Percentiles rank a stretch among this genome's conserved stretches.
phyloP scores from a whole-genome alignment of 2,329 filamentous ascomycete genomes.

The Trichoderma sp. region DNA sequence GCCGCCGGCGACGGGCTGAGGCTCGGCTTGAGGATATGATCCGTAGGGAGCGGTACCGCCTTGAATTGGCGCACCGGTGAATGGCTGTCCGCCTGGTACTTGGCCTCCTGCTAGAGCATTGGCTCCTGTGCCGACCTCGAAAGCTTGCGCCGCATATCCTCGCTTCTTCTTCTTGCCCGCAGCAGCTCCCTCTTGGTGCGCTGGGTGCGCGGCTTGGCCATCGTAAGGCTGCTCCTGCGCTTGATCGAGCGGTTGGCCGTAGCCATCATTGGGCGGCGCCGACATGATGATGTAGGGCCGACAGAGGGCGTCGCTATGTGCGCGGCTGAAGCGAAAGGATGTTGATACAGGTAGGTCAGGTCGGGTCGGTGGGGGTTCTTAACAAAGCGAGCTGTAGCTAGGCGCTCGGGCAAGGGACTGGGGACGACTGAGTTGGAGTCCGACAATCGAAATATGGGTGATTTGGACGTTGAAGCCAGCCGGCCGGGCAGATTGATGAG shows the following conservation, averaged over 20 bases:
- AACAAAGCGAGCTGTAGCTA: constrained; percentile 21
- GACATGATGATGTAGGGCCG: constrained; percentile 51
- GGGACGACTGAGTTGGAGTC: constrained; percentile 5
- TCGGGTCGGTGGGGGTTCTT: not conserved
- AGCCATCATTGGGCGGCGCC: constrained; percentile 58
- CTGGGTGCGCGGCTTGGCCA: constrained; percentile 39
- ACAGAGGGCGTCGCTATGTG: constrained; percentile 30
- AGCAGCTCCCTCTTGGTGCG: constrained; percentile 39
- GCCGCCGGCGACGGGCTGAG: constrained; percentile 42
- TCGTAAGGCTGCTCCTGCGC: constrained; percentile 43
- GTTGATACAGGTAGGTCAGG: constrained; percentile 18
- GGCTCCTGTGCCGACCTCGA: constrained; percentile 85
- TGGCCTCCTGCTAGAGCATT: constrained; percentile 66
- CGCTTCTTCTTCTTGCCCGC: constrained; percentile 82
- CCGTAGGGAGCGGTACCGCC: constrained; percentile 54
- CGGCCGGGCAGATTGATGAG: constrained; percentile 22
- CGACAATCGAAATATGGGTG: constrained; percentile 4
- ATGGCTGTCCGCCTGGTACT: constrained; percentile 45
- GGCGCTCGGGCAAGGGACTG: not conserved
- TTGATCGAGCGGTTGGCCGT: constrained; percentile 47
- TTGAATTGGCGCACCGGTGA: constrained; percentile 48
- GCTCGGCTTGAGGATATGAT: constrained; percentile 58
- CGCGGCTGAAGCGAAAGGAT: constrained; percentile 25
- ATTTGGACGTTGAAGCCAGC: constrained; percentile 21
- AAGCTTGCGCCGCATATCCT: constrained; percentile 91